Base-by-base conservation (phyloP, 2,329 filamentous ascomycete species). In the Exophiala mesophila region DNA sequence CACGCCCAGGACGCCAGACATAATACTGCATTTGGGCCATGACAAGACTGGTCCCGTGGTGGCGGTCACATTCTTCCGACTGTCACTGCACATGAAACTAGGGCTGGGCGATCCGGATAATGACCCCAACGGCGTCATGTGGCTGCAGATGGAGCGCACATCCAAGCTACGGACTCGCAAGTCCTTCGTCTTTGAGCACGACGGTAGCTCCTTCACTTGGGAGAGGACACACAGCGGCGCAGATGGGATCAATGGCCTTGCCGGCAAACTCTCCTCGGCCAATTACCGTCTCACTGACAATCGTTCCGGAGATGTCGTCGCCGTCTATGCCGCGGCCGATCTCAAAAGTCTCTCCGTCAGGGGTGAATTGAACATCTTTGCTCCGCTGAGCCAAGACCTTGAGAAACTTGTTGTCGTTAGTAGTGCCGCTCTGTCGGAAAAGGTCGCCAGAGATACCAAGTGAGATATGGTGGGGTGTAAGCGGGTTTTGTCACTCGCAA, bases 161-260 rank as follows among this genome's bases (percentile, higher is more conserved):
- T 39, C 35, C 3, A 26, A 12, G 23, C 12, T 26, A n/a, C n/a
- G n/a, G n/a, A n/a, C n/a, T n/a, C n/a, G n/a, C n/a, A n/a, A n/a
- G n/a, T n/a, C n/a, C n/a, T n/a, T n/a, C n/a, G n/a, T n/a, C n/a
- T n/a, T n/a, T n/a, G n/a, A n/a, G n/a, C n/a, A n/a, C n/a, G n/a
- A n/a, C n/a, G n/a, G n/a, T n/a, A 32, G 41, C 20, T 30, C n/a
- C 13, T 39, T 39, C 16, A 13, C 18, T 8, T 44, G 41, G 33
- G 29, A 26, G 29, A n/a, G 36, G 16, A 44, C 36, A 1, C 16
- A 6, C 6, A 20, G 24, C 19, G 9, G 18, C 7, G 20, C 29
- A 15, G 29, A 39, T 10, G 30, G 36, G 17, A 21, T 36, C 23
- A 13, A 45, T 12, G 23, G 16, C 29, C 9, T 20, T 5, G 21